Evolutionary conservation across 2,329 filamentous ascomycete species (phyloP).

Genomic region (Dactylellina haptotyla): DNA sequence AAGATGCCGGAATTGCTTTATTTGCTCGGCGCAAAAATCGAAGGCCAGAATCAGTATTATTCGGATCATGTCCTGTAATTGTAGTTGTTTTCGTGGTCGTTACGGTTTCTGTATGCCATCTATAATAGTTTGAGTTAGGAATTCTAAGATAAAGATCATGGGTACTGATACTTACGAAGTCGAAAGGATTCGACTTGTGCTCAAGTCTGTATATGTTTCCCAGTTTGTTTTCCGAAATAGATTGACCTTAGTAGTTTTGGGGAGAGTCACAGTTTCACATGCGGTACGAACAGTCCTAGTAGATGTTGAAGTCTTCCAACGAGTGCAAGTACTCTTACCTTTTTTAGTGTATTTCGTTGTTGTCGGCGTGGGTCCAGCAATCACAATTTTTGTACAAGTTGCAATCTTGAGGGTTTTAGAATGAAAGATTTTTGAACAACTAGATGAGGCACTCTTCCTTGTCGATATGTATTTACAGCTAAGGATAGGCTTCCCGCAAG

Average conservation of each 20-base stretch:
- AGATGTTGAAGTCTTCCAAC: conserved; percentile 1
- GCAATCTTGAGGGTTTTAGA: background rate
- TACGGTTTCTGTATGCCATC: too few relatives aligned
- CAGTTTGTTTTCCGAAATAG: background rate
- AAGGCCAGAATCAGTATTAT: too few relatives aligned
- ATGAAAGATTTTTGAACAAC: background rate
- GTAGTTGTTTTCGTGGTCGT: too few relatives aligned
- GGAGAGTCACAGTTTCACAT: background rate
- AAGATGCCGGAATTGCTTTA: too few relatives aligned
- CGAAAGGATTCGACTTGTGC: background rate
- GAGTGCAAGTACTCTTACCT: background rate
- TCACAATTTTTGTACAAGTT: conserved; percentile 1
- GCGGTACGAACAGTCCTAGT: background rate
- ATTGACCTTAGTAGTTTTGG: background rate
- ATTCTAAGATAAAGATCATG: too few relatives aligned
- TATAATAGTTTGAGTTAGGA: too few relatives aligned
- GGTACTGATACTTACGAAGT: conserved; percentile 7
- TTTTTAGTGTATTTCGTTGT: conserved; percentile 3
- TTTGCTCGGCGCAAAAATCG: too few relatives aligned
- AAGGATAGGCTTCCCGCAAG: background rate
- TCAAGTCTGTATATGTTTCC: background rate
- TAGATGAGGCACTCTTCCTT: background rate
- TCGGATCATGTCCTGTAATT: too few relatives aligned
- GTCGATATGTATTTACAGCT: conserved; percentile 3
- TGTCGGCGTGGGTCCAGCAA: background rate